phyloP scores from a whole-genome alignment of 2,329 filamentous ascomycete species.

The Calonectria hongkongensis region DNA sequence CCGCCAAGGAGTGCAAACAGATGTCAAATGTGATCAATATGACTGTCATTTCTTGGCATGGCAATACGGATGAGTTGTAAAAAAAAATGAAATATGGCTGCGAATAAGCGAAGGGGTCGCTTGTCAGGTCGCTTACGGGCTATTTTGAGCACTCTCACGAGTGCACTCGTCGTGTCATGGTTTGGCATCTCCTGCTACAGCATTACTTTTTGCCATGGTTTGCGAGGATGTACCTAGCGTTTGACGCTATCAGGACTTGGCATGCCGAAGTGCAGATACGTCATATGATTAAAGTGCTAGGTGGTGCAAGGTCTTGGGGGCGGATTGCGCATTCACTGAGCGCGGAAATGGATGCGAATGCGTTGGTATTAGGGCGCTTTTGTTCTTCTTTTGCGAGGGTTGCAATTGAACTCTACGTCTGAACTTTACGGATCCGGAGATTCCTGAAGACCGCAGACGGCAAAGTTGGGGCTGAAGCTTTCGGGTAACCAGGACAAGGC shows the following conservation, averaged over 20 bases:
- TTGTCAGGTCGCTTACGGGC: not conserved
- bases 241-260: not conserved
- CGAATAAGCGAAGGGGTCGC: not conserved
- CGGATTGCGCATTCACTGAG: conserved; percentile 1
- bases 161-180: not conserved
- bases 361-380: not conserved
- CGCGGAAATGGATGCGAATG: not conserved
- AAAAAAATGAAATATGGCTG: not conserved
- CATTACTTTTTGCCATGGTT: not conserved
- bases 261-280: not conserved
- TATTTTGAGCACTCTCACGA: not conserved
- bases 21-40: not conserved
- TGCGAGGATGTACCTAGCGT: conserved; percentile 8
- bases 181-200: not conserved
- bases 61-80: not conserved
- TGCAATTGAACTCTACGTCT: conserved; percentile 6
- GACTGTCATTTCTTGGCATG: conserved; percentile 3
- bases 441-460: conserved; percentile 4
- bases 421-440: conserved; percentile 18
- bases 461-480: conserved; percentile 15
- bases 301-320: not conserved
- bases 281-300: not conserved
- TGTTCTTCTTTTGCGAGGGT: not conserved
- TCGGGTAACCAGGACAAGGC: not conserved
- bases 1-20: not conserved